These are phyloP conservation scores for Wickerhamiella vanderwaltii DNA, from an alignment of 805 yeast species.

Conservation along the genomic window DNA sequence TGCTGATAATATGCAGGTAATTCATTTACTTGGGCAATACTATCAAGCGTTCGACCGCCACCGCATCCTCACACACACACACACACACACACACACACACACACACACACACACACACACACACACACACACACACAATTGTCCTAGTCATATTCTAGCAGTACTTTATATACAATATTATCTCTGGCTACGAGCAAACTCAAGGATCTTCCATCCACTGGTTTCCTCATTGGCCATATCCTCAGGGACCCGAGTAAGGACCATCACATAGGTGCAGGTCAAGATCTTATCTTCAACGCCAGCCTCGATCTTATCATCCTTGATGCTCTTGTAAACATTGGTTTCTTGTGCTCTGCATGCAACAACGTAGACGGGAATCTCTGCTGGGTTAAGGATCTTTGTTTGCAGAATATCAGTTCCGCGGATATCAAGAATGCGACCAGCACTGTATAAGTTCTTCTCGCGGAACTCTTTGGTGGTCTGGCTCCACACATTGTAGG, in stretches of 20 bases:
- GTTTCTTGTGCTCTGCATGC: slow-evolving; percentile 96
- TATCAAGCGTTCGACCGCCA: too few relatives aligned
- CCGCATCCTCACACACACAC: too few relatives aligned
- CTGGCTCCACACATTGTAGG: slow-evolving; percentile 87
- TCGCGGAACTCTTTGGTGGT: slow-evolving; percentile 85
- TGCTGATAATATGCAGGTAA: too few relatives aligned
- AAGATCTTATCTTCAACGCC: slow-evolving; percentile 90
- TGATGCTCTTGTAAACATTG: slow-evolving; percentile 73
- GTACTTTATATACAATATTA: slow-evolving; percentile 24
- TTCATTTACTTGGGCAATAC: too few relatives aligned
- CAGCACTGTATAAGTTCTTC: slow-evolving; percentile 83
- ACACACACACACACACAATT: neutral
- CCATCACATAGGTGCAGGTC: slow-evolving; percentile 92
- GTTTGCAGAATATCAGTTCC: slow-evolving; percentile 88
- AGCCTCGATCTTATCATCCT: slow-evolving; percentile 90
- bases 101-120: too few relatives aligned
- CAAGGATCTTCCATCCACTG: slow-evolving; percentile 94
- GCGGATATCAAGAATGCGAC: slow-evolving; percentile 83
- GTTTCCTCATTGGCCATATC: slow-evolving; percentile 81
- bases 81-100: too few relatives aligned
- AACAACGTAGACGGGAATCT: slow-evolving; percentile 82
- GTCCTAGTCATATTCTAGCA: neutral
- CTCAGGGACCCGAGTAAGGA: slow-evolving; percentile 83
- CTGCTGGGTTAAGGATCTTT: slow-evolving; percentile 78
- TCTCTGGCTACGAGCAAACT: slow-evolving; percentile 84